phyloP scores from a whole-genome alignment of 306 rosid species.

The Rubus idaeus region DNA sequence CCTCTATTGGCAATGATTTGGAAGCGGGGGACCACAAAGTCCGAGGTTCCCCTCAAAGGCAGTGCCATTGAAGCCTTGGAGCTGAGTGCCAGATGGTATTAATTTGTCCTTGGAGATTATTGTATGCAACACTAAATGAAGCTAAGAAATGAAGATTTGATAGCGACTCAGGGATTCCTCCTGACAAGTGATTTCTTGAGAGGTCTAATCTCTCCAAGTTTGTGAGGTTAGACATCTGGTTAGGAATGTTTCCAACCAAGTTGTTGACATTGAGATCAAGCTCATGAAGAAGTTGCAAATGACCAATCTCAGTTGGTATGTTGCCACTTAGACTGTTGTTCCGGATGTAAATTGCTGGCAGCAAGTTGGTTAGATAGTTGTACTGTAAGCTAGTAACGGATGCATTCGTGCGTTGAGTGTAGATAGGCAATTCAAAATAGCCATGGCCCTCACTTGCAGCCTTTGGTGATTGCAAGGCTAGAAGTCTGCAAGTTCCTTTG shows the following conservation, averaged over 20 bases:
- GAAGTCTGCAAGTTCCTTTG: not conserved
- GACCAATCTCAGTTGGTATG: not conserved
- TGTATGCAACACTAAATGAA: not conserved
- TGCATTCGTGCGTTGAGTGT: not conserved
- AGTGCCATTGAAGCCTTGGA: not conserved
- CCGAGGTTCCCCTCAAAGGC: not conserved
- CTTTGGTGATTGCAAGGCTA: not conserved
- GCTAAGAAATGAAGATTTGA: not conserved
- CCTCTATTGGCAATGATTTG: not conserved
- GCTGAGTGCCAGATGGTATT: not conserved
- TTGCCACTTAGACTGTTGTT: not conserved
- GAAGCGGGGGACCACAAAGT: not conserved
- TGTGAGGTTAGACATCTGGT: not conserved
- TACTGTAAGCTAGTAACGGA: not conserved
- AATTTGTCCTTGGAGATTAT: slow-evolving; percentile 1
- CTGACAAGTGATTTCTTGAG: not conserved
- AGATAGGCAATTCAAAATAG: not conserved
- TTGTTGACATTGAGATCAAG: not conserved
- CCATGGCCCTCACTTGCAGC: not conserved
- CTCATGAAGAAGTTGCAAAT: slow-evolving; percentile 3
- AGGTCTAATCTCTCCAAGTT: not conserved
- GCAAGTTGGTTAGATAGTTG: not conserved
- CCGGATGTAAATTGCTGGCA: not conserved
- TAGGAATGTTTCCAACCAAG: not conserved
- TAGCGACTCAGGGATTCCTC: not conserved